These are phyloP conservation scores for Xylaria scruposa DNA, from an alignment of 495 filamentous ascomycete species.

Conservation along the genomic window DNA sequence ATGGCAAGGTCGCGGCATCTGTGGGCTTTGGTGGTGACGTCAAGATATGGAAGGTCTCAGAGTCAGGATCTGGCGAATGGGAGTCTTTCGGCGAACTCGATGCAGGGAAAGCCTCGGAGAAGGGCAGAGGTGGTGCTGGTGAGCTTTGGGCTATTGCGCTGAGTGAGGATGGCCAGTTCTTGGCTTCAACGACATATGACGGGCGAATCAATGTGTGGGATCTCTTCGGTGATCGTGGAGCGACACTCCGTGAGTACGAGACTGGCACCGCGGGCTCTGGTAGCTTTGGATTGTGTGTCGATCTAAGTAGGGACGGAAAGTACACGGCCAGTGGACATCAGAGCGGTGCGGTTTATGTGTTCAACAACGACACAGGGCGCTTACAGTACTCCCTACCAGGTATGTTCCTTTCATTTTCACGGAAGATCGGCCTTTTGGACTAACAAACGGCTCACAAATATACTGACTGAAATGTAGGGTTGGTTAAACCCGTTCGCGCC, in stretches of 20 bases:
- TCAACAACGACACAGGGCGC: constrained; percentile 86
- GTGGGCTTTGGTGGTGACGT: constrained; percentile 88
- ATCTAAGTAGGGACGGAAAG: constrained; percentile 76
- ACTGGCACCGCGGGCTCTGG: constrained; percentile 74
- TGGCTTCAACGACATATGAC: constrained; percentile 82
- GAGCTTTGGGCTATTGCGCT: constrained; percentile 88
- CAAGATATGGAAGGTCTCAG: constrained; percentile 72
- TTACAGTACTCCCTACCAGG: constrained; percentile 86
- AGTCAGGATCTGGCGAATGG: constrained; percentile 61
- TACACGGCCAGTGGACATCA: constrained; percentile 92
- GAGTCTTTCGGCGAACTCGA: constrained; percentile 45
- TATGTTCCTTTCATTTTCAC: constrained; percentile 45
- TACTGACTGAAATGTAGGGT: constrained; percentile 57
- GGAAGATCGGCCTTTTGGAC: not conserved
- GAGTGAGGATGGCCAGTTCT: constrained; percentile 78
- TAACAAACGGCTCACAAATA: not conserved
- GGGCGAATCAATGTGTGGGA: constrained; percentile 92
- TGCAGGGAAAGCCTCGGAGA: constrained; percentile 39
- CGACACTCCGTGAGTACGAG: constrained; percentile 78
- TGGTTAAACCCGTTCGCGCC: constrained; percentile 81
- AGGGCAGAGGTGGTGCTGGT: constrained; percentile 56
- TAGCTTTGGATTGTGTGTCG: constrained; percentile 84
- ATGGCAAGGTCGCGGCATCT: constrained; percentile 75
- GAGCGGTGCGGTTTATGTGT: constrained; percentile 92
- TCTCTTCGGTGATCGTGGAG: constrained; percentile 52